Conservation (phyloP, 768 basidiomycete species). For the Leucocoprinus birnbaumii region DNA sequence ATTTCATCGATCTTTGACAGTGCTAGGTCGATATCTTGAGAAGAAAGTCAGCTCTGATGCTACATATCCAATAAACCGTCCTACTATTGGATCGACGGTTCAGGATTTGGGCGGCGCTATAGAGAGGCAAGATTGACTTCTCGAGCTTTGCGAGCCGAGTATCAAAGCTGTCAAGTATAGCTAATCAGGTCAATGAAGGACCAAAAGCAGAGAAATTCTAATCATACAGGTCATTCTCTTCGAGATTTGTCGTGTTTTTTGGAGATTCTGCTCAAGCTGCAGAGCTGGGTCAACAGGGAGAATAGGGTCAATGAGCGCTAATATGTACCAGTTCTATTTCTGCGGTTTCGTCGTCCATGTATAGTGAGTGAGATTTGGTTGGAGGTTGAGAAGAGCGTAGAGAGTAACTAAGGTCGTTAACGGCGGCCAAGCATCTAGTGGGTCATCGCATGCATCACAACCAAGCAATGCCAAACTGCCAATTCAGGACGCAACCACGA, state of each 20-base stretch:
- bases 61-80: conserved; percentile 21
- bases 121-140: conserved; percentile 82
- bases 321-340: conserved; percentile 66
- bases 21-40: conserved; percentile 76
- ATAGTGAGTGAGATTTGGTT: background rate
- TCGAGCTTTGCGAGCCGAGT: conserved; percentile 78
- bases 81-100: conserved; percentile 70
- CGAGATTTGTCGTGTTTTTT: conserved; percentile 82
- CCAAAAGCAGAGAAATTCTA: background rate
- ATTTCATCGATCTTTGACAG: conserved; percentile 77
- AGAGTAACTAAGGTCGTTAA: too few species aligned
- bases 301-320: background rate
- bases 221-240: conserved; percentile 80
- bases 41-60: background rate
- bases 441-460: too few species aligned
- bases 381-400: background rate
- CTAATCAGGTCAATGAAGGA: conserved; percentile 41
- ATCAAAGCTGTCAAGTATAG: conserved; percentile 83
- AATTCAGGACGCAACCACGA: too few species aligned
- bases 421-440: too few species aligned
- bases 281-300: background rate
- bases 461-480: too few species aligned
- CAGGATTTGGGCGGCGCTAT: conserved; percentile 71
- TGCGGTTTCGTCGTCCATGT: conserved; percentile 68
- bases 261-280: conserved; percentile 83